phyloP scores from a whole-genome alignment of 2,329 filamentous ascomycete genomes.

The Botryotinia globosa region DNA sequence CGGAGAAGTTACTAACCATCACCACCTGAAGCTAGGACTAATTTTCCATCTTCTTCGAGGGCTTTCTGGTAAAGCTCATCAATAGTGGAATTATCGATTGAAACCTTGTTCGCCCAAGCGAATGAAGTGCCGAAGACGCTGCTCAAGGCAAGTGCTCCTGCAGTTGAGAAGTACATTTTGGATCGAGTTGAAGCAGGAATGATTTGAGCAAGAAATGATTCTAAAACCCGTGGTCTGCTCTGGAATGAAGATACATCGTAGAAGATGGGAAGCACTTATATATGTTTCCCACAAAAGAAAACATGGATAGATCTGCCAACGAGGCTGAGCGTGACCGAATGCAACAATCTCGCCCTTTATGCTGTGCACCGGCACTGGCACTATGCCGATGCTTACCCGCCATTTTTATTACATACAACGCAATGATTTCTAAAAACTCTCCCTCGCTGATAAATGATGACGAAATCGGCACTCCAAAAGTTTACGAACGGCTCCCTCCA shows the following conservation, averaged over 20 bases:
- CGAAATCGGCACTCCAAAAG: not conserved
- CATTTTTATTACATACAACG: no score
- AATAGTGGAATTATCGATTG: not conserved
- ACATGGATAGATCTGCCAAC: not conserved
- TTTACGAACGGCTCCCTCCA: not conserved
- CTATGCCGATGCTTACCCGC: not conserved
- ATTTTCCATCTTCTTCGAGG: not conserved
- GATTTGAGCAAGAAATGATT: not conserved
- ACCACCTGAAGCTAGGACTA: constrained; percentile 6
- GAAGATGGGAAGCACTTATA: not conserved
- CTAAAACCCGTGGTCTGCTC: not conserved
- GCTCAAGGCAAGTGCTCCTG: not conserved
- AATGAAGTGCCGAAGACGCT: not conserved
- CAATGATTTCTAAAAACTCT: not conserved
- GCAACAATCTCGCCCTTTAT: not conserved
- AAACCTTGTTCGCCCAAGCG: not conserved
- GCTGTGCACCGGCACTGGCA: not conserved
- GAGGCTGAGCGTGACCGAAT: not conserved
- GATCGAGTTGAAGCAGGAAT: not conserved
- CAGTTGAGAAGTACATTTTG: not conserved
- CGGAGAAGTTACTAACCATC: not conserved
- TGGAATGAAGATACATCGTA: not conserved
- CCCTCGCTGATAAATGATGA: not conserved
- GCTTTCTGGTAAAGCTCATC: not conserved
- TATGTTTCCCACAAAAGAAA: not conserved